Conservation (phyloP, 345 rosid genomes). For the Boechera retrofracta region DNA sequence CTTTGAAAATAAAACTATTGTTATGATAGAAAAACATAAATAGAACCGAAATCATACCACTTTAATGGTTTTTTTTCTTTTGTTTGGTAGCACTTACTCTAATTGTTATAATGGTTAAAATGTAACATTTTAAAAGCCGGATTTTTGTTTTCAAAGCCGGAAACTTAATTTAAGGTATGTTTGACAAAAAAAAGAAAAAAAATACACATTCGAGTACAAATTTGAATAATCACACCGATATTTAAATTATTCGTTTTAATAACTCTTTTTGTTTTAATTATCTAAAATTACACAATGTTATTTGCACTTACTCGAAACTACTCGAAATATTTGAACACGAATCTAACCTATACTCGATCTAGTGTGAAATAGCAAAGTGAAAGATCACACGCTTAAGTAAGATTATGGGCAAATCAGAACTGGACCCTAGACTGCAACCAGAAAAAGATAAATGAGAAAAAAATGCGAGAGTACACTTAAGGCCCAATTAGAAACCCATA, state of each 20-base stretch:
- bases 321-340: neutral
- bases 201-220: neutral
- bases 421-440: too few species aligned
- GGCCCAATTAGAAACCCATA: conserved; percentile 16
- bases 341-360: neutral
- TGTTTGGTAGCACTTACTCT: neutral
- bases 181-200: too few species aligned
- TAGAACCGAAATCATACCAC: neutral
- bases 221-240: neutral
- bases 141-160: neutral
- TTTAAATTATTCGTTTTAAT: too few species aligned
- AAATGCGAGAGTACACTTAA: neutral
- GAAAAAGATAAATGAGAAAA: neutral
- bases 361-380: neutral
- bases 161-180: too few species aligned
- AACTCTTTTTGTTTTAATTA: too few species aligned
- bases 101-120: neutral
- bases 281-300: neutral
- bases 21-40: neutral
- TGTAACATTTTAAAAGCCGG: neutral
- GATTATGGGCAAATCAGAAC: neutral
- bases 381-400: neutral
- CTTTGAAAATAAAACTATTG: neutral
- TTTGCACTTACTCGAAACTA: too few species aligned
- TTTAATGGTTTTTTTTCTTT: neutral